These are phyloP conservation scores for Penicillium goetzii DNA, from an alignment of 495 filamentous ascomycete species.

Conservation along the genomic window DNA sequence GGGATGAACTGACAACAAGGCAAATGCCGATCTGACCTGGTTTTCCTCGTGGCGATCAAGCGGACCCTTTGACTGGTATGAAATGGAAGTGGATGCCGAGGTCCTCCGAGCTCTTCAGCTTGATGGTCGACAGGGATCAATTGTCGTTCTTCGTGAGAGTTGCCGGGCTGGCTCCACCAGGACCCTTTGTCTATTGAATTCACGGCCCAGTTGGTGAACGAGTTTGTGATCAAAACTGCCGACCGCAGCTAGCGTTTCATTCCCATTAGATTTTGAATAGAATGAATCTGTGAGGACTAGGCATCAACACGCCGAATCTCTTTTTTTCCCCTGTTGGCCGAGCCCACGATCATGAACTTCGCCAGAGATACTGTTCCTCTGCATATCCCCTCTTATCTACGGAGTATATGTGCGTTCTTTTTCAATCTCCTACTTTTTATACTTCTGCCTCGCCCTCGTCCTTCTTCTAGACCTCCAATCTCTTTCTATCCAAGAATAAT, in stretches of 20 bases:
- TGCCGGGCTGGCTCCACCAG: not conserved
- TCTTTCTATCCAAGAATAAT: no score
- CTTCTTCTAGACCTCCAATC: no score
- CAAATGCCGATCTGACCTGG: not conserved
- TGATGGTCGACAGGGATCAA: not conserved
- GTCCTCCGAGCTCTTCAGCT: not conserved
- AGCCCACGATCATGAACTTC: no score
- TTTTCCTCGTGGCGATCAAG: not conserved
- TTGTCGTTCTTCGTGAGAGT: not conserved
- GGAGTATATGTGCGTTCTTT: no score
- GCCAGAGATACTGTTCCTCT: no score
- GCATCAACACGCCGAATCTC: not conserved
- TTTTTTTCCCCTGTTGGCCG: not conserved
- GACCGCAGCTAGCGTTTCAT: no score
- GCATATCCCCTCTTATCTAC: no score
- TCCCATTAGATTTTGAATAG: not conserved
- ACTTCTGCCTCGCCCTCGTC: no score
- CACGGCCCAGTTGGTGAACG: not conserved
- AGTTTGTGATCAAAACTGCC: not conserved
- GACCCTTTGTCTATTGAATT: not conserved
- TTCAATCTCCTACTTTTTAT: no score
- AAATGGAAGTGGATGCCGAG: not conserved
- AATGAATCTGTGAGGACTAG: not conserved
- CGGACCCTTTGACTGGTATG: not conserved
- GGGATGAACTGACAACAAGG: not conserved